Conservation (phyloP, 106 monocot species). For the Phalaenopsis aphrodite region DNA sequence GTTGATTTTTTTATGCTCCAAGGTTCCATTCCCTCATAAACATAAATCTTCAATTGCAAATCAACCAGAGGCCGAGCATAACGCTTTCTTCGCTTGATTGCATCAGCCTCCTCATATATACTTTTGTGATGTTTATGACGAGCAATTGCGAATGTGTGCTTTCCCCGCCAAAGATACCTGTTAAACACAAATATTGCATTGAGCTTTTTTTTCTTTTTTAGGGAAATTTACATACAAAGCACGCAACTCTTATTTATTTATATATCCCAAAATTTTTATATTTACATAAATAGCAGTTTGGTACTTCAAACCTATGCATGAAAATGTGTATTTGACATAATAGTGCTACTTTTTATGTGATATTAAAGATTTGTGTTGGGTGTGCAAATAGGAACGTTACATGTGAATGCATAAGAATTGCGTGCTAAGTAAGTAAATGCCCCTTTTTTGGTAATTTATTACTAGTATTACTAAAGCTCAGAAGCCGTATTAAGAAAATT, state of each 20-base stretch:
- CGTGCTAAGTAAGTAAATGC: no score
- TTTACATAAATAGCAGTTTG: no score
- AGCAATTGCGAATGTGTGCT: slow-evolving; percentile 91
- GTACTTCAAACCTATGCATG: no score
- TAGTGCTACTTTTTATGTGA: no score
- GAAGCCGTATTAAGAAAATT: not conserved
- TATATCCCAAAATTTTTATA: no score
- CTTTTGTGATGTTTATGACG: slow-evolving; percentile 87
- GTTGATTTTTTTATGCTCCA: slow-evolving; percentile 67
- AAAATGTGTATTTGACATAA: no score
- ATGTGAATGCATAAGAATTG: no score
- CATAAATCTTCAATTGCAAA: slow-evolving; percentile 95
- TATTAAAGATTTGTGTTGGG: no score
- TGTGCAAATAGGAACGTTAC: no score
- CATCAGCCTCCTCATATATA: slow-evolving; percentile 96
- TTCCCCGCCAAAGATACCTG: slow-evolving; percentile 94
- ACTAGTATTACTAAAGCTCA: not conserved
- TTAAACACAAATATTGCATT: not conserved
- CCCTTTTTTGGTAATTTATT: not conserved
- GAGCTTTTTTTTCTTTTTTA: no score
- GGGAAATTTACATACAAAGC: no score
- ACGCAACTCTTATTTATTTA: no score
- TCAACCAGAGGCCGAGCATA: slow-evolving; percentile 96
- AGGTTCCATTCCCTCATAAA: slow-evolving; percentile 79
- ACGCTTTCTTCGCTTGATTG: slow-evolving; percentile 89